Evolutionary conservation across 768 basidiomycete species (phyloP).

Genomic region (Boletus sp.): DNA sequence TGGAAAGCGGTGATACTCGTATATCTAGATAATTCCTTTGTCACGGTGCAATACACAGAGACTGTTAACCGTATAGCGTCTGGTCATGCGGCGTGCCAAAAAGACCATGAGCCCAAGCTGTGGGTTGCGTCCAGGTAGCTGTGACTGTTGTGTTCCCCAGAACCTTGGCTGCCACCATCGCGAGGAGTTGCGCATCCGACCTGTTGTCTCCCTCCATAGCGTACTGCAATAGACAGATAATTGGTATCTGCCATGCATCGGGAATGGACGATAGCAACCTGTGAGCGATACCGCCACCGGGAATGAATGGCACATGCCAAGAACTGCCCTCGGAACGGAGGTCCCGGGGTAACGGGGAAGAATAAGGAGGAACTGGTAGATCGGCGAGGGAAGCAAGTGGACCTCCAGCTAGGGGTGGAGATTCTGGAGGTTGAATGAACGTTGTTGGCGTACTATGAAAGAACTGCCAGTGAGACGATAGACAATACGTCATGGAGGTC

Average conservation of each 20-base stretch:
- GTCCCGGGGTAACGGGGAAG: constrained; percentile 43
- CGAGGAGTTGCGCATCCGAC: constrained; percentile 62
- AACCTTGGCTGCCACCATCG: constrained; percentile 49
- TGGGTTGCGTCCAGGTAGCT: constrained; percentile 56
- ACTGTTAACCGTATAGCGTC: constrained; percentile 59
- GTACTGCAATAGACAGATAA: constrained; percentile 64
- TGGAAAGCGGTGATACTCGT: constrained; percentile 50
- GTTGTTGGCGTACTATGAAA: constrained; percentile 60
- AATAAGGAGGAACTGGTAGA: constrained; percentile 54
- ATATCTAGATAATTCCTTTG: background rate
- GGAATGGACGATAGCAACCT: constrained; percentile 61
- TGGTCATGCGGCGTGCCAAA: constrained; percentile 75
- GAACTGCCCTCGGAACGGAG: constrained; percentile 25
- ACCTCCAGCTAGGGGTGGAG: constrained; percentile 43
- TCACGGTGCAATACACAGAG: background rate
- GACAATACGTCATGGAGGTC: background rate
- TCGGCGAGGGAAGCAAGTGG: constrained; percentile 41
- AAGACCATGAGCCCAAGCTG: constrained; percentile 55
- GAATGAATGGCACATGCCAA: constrained; percentile 62
- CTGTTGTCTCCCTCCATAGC: constrained; percentile 83
- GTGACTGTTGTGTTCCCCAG: constrained; percentile 36
- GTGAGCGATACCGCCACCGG: constrained; percentile 71
- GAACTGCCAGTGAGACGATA: constrained; percentile 2
- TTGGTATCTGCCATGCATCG: constrained; percentile 47
- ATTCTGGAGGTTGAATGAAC: constrained; percentile 45